phyloP scores from a whole-genome alignment of 306 rosid species.

The Purshia tridentata region DNA sequence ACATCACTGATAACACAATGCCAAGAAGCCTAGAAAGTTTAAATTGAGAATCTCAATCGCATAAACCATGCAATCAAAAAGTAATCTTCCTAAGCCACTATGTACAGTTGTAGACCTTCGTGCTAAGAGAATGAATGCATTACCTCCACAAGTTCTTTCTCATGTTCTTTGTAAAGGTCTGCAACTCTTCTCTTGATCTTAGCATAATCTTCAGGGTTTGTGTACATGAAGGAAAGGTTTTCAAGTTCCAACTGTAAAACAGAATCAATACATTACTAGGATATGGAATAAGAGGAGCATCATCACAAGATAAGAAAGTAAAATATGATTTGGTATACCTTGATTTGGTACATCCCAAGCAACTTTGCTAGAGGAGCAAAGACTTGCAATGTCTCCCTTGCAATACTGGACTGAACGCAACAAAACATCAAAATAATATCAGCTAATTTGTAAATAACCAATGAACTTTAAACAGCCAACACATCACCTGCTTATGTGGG shows the following conservation, averaged over 20 bases:
- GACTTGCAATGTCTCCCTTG: conserved; percentile 93
- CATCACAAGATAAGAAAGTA: background rate
- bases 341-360: conserved; percentile 98
- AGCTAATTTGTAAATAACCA: conserved; percentile 15
- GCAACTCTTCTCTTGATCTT: conserved; percentile 86
- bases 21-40: background rate
- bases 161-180: conserved; percentile 81
- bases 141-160: conserved; percentile 94
- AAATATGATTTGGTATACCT: conserved; percentile 51
- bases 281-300: conserved; percentile 14
- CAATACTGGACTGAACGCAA: conserved; percentile 77
- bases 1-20: conserved; percentile 19
- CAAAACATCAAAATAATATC: conserved; percentile 24
- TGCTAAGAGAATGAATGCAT: conserved; percentile 26
- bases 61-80: conserved; percentile 9
- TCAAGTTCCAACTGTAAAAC: conserved; percentile 90
- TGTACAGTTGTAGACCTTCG: background rate
- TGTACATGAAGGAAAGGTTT: conserved; percentile 93
- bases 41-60: conserved; percentile 13
- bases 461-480: conserved; percentile 26
- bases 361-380: conserved; percentile 99
- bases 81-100: conserved; percentile 11
- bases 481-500: conserved; percentile 88
- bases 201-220: conserved; percentile 91
- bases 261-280: conserved; percentile 19